These are phyloP conservation scores for Aplosporella prunicola DNA, from an alignment of 2,329 filamentous ascomycete species.

Conservation along the genomic window DNA sequence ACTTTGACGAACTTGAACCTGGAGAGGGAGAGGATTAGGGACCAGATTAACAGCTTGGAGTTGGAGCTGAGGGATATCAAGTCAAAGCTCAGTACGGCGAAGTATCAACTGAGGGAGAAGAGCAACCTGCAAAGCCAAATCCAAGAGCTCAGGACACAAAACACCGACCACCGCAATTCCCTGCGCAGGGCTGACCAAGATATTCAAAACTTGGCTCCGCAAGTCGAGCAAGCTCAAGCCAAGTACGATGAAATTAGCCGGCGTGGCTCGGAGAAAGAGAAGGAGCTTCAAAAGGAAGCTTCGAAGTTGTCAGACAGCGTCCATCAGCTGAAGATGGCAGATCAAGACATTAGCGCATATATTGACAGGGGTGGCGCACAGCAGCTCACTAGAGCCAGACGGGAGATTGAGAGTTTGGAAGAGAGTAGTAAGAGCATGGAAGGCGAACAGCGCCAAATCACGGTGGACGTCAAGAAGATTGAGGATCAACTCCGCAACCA, in stretches of 20 bases:
- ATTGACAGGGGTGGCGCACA: slow-evolving; percentile 62
- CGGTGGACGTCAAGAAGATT: slow-evolving; percentile 64
- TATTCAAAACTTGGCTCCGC: slow-evolving; percentile 62
- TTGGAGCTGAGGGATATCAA: slow-evolving; percentile 66
- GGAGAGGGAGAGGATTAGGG: slow-evolving; percentile 63
- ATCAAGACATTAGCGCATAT: slow-evolving; percentile 72
- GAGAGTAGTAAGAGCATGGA: slow-evolving; percentile 56
- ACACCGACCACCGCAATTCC: slow-evolving; percentile 56
- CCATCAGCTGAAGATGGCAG: slow-evolving; percentile 65
- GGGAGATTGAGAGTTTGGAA: slow-evolving; percentile 60
- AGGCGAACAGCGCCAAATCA: slow-evolving; percentile 56
- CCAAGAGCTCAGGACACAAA: slow-evolving; percentile 60
- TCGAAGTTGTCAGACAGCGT: slow-evolving; percentile 64
- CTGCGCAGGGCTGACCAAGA: slow-evolving; percentile 64
- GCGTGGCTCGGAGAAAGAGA: slow-evolving; percentile 62
- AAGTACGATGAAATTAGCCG: slow-evolving; percentile 68
- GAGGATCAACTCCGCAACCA: slow-evolving; percentile 69
- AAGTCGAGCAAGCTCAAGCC: slow-evolving; percentile 65
- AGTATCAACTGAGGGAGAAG: slow-evolving; percentile 75
- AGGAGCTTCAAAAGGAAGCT: slow-evolving; percentile 60
- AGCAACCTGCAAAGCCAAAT: slow-evolving; percentile 60
- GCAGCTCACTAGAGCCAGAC: slow-evolving; percentile 59
- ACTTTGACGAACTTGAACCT: slow-evolving; percentile 55
- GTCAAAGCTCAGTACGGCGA: slow-evolving; percentile 60
- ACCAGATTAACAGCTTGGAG: slow-evolving; percentile 60